phyloP scores from a whole-genome alignment of 176 grass and related monocot species.

The Cenchrus purpureus region DNA sequence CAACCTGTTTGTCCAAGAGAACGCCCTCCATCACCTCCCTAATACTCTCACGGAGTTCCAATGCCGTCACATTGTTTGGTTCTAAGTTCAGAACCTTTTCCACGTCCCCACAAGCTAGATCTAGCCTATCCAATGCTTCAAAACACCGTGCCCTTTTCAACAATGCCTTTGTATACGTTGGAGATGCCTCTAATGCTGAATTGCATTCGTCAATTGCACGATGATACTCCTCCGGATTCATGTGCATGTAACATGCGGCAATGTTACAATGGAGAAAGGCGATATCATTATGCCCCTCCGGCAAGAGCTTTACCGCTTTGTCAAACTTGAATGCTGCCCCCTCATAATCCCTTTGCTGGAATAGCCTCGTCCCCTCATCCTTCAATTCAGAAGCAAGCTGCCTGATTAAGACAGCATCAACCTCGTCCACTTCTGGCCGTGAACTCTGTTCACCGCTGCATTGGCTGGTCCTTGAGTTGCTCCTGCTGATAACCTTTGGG shows the following conservation, averaged over 20 bases:
- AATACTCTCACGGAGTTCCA: constrained; percentile 63
- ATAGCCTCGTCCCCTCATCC: constrained; percentile 67
- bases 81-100: constrained; percentile 56
- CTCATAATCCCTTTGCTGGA: constrained; percentile 70
- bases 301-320: constrained; percentile 64
- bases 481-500: constrained; percentile 22
- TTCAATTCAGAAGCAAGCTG: constrained; percentile 48
- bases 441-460: constrained; percentile 33
- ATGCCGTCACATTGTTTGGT: constrained; percentile 63
- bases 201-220: constrained; percentile 66
- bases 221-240: constrained; percentile 61
- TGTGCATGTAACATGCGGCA: constrained; percentile 82
- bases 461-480: constrained; percentile 34
- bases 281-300: constrained; percentile 56
- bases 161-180: constrained; percentile 61
- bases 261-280: constrained; percentile 68
- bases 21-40: constrained; percentile 58
- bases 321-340: constrained; percentile 66
- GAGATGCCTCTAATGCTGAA: constrained; percentile 59
- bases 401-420: constrained; percentile 34
- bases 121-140: constrained; percentile 65
- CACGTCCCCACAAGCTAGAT: constrained; percentile 65
- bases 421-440: constrained; percentile 37
- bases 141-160: constrained; percentile 77
- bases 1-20: constrained; percentile 39